Evolutionary conservation across 345 rosid genomes (phyloP).

Genomic region (sweet orange (Citrus sinensis)): DVS_A1.0 CM039162.1:19469501-19470000

Average conservation of each 20-base stretch:
- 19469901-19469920: neutral
- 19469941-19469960: neutral
- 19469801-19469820: no score
- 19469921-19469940: neutral
- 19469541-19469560: neutral
- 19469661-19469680: neutral
- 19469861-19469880: neutral
- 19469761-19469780: neutral
- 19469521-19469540: neutral
- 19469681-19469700: conserved; percentile 1
- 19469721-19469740: neutral
- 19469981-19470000: neutral
- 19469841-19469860: neutral
- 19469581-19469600: neutral
- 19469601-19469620: neutral
- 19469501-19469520: neutral
- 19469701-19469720: neutral
- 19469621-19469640: neutral
- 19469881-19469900: neutral
- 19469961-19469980: neutral
- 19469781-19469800: neutral
- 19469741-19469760: neutral
- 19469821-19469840: neutral
- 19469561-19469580: neutral
- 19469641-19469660: neutral